These are phyloP conservation scores for Xerocomellus amylosporus DNA, from an alignment of 768 basidiomycete genomes.

Conservation along the genomic window DNA sequence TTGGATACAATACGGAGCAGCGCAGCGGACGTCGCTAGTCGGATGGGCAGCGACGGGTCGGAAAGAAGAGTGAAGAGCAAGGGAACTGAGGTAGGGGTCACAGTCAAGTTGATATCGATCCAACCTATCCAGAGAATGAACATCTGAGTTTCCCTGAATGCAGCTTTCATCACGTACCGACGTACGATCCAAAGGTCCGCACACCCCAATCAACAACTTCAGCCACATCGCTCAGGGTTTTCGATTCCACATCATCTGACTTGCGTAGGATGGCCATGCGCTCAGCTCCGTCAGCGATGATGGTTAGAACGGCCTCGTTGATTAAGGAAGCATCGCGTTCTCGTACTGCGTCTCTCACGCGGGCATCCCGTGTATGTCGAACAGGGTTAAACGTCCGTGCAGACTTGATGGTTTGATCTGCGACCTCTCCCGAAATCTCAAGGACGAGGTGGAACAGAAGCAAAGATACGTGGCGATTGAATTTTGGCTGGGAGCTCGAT, in stretches of 20 bases:
- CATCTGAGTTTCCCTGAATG: neutral
- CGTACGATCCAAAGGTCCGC: constrained; percentile 88
- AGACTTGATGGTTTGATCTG: constrained; percentile 89
- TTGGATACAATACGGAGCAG: constrained; percentile 84
- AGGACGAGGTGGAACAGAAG: constrained; percentile 89
- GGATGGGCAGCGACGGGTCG: constrained; percentile 73
- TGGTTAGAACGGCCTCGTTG: constrained; percentile 83
- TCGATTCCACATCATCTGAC: constrained; percentile 39
- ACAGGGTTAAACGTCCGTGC: constrained; percentile 69
- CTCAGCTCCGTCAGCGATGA: constrained; percentile 69
- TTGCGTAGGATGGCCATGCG: constrained; percentile 54
- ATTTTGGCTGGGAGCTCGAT: constrained; percentile 52
- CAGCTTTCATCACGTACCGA: constrained; percentile 58
- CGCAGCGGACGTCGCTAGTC: constrained; percentile 78
- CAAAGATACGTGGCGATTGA: constrained; percentile 83
- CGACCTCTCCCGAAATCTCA: constrained; percentile 97
- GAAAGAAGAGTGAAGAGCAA: constrained; percentile 81
- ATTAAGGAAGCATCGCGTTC: constrained; percentile 84
- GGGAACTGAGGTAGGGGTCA: constrained; percentile 85
- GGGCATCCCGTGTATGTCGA: constrained; percentile 77
- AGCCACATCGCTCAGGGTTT: constrained; percentile 54
- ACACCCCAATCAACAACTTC: constrained; percentile 94
- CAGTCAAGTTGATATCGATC: constrained; percentile 96
- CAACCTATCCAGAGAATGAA: constrained; percentile 59
- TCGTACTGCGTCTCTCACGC: constrained; percentile 86